A percentile compares a stretch with the other conserved stretches of the same genome.
phyloP scores from a whole-genome alignment of 257 asterid genomes.

The Plectranthus barbatus region DNA sequence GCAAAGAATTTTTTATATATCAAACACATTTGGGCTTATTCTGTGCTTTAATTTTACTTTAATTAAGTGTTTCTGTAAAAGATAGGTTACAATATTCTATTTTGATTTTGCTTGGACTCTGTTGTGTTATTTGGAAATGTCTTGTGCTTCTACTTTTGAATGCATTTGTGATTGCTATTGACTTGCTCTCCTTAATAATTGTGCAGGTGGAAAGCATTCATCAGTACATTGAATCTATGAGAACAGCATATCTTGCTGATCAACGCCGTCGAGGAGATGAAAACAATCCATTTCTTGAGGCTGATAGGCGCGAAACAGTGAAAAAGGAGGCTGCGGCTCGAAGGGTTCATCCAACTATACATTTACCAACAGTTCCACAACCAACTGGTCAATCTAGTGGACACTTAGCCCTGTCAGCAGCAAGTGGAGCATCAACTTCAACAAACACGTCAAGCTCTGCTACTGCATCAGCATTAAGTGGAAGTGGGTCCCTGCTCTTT shows the following conservation, averaged over 20 bases:
- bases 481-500: conserved; percentile 59
- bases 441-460: conserved; percentile 29
- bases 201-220: conserved; percentile 85
- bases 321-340: conserved; percentile 95
- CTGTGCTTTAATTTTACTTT: neutral
- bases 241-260: conserved; percentile 84
- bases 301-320: conserved; percentile 87
- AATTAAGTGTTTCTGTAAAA: neutral
- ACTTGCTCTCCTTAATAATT: conserved; percentile 3
- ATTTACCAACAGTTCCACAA: conserved; percentile 64
- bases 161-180: neutral
- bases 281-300: conserved; percentile 86
- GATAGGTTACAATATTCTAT: neutral
- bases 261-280: conserved; percentile 78
- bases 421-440: conserved; percentile 46
- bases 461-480: conserved; percentile 45
- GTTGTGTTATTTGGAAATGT: neutral
- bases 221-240: conserved; percentile 94
- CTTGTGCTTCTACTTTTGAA: neutral
- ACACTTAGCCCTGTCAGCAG: conserved; percentile 39
- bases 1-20: neutral
- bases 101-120: neutral
- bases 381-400: conserved; percentile 49
- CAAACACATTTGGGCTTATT: neutral
- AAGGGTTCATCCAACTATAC: conserved; percentile 89